Conservation (phyloP, 1,284 basidiomycete species). For the Leucoagaricus sp. region DNA sequence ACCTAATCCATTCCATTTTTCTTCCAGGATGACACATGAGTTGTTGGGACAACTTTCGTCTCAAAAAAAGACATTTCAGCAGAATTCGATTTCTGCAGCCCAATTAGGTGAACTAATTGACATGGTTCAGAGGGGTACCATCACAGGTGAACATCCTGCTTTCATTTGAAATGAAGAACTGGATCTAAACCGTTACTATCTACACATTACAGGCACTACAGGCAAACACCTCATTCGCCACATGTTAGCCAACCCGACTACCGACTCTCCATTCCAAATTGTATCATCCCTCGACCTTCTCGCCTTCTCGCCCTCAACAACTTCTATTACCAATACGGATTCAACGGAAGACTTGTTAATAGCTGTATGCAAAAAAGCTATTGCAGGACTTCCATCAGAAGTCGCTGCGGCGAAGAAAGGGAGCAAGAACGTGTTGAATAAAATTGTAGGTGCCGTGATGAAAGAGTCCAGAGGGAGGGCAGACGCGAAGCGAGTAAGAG, state of each 20-base stretch:
- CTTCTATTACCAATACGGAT: conserved; percentile 23
- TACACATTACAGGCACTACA: conserved; percentile 54
- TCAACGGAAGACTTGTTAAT: conserved; percentile 27
- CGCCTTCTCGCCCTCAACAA: conserved; percentile 34
- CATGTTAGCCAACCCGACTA: conserved; percentile 52
- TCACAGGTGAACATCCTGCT: conserved; percentile 58
- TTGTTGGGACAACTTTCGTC: conserved; percentile 76
- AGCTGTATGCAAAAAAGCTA: conserved; percentile 61
- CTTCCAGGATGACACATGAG: conserved; percentile 82
- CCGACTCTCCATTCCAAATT: conserved; percentile 40
- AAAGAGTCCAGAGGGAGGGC: conserved; percentile 78
- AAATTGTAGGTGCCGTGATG: conserved; percentile 91
- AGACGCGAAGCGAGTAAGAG: conserved; percentile 58
- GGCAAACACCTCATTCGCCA: conserved; percentile 70
- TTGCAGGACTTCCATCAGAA: conserved; percentile 71
- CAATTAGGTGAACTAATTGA: conserved; percentile 82
- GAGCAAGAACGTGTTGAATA: conserved; percentile 82
- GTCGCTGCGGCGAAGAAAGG: conserved; percentile 71
- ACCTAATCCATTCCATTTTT: background rate
- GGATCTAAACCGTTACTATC: background rate
- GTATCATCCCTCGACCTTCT: conserved; percentile 52
- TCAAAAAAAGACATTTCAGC: conserved; percentile 58
- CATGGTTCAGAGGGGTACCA: conserved; percentile 62
- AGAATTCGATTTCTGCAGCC: conserved; percentile 58
- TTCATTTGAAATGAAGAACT: background rate